These are phyloP conservation scores for Quercus aquifolioides DNA, from an alignment of 306 rosid species.

Conservation along the genomic window DNA sequence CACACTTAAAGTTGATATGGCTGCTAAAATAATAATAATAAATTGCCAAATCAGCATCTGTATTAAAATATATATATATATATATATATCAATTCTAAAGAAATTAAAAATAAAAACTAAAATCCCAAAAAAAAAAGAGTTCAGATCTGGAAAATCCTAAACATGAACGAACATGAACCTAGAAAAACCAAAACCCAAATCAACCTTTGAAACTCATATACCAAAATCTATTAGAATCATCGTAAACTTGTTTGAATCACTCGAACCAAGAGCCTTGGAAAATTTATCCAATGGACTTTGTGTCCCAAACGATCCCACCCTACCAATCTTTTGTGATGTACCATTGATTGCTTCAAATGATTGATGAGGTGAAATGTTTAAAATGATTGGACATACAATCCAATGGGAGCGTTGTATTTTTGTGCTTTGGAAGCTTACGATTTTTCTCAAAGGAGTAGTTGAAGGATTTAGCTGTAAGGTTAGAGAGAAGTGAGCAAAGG, in stretches of 20 bases:
- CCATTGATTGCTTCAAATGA: constrained; percentile 21
- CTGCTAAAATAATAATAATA: too few relatives aligned
- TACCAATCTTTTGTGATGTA: constrained; percentile 31
- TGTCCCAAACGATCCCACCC: constrained; percentile 13
- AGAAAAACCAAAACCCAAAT: too few relatives aligned
- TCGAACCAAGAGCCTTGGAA: constrained; percentile 9
- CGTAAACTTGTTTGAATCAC: constrained; percentile 34
- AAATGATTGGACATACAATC: constrained; percentile 55
- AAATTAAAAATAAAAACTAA: too few relatives aligned
- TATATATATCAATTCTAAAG: too few relatives aligned
- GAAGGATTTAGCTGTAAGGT: constrained; percentile 44
- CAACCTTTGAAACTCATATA: background rate
- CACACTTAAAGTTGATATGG: too few relatives aligned
- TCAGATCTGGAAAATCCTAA: too few relatives aligned
- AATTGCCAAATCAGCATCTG: too few relatives aligned
- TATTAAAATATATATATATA: too few relatives aligned
- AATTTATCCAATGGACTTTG: constrained; percentile 34
- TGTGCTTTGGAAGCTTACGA: constrained; percentile 61
- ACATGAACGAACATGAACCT: too few relatives aligned
- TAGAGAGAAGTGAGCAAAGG: constrained; percentile 48
- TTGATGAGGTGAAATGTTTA: constrained; percentile 22
- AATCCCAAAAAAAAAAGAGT: too few relatives aligned
- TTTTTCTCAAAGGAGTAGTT: constrained; percentile 30
- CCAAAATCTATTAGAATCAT: constrained; percentile 32
- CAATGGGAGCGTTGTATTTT: constrained; percentile 39